Percentiles rank a stretch among this genome's conserved stretches.
phyloP scores from a whole-genome alignment of 345 rosid species.

The Lepidium sativum region DNA sequence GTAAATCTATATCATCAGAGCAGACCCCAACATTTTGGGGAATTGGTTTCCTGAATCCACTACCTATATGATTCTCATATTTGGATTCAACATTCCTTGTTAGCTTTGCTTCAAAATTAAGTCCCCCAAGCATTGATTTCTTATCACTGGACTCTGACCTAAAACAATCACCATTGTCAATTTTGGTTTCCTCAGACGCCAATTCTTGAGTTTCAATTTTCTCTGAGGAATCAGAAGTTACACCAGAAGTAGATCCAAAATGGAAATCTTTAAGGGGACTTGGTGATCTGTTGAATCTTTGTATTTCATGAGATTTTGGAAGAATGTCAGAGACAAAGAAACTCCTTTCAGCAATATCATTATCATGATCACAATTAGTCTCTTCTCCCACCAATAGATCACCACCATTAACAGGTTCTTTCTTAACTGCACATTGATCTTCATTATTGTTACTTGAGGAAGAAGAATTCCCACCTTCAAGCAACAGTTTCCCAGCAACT shows the following conservation, averaged over 20 bases:
- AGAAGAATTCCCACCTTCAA: slow-evolving; percentile 45
- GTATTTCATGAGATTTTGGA: slow-evolving; percentile 29
- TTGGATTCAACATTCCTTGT: slow-evolving; percentile 38
- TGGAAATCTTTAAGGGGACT: slow-evolving; percentile 28
- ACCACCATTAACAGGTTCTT: slow-evolving; percentile 22
- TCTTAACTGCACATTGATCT: slow-evolving; percentile 33
- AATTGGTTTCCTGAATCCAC: slow-evolving; percentile 36
- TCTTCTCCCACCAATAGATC: slow-evolving; percentile 36
- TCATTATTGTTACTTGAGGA: slow-evolving; percentile 39
- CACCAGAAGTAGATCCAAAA: slow-evolving; percentile 37
- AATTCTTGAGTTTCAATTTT: slow-evolving; percentile 34
- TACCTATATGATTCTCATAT: slow-evolving; percentile 53
- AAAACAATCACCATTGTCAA: slow-evolving; percentile 32
- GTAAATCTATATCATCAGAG: slow-evolving; percentile 55
- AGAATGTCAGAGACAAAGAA: slow-evolving; percentile 48
- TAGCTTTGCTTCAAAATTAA: slow-evolving; percentile 23
- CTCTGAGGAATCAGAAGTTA: slow-evolving; percentile 40
- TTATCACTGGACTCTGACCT: slow-evolving; percentile 36
- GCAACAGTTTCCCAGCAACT: slow-evolving; percentile 79
- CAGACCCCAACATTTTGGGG: slow-evolving; percentile 28
- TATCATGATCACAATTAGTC: slow-evolving; percentile 35
- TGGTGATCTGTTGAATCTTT: slow-evolving; percentile 29
- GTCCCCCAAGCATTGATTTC: slow-evolving; percentile 26
- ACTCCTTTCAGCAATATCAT: slow-evolving; percentile 24
- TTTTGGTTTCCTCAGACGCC: slow-evolving; percentile 32